Conservation (phyloP, 306 rosid species). For the Medicago lupulina region DNA sequence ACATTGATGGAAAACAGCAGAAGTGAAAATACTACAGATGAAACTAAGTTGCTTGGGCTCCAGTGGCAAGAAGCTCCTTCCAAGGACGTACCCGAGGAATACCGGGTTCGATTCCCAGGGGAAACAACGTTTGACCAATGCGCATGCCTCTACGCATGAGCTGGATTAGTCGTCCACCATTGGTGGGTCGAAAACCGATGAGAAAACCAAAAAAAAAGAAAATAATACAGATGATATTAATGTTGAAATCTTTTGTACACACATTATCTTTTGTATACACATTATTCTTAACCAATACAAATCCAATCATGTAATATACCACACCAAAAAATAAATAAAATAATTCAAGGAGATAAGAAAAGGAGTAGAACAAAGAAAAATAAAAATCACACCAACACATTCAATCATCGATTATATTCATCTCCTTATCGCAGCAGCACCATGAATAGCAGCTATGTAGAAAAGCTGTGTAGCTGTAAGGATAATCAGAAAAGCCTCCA, state of each 20-base stretch:
- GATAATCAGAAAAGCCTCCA: conserved; percentile 94
- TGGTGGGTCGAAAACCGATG: too few species aligned
- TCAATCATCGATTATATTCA: conserved; percentile 25
- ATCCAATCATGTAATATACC: conserved; percentile 48
- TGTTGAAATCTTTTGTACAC: conserved; percentile 23
- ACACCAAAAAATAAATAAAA: conserved; percentile 39
- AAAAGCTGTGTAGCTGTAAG: conserved; percentile 86
- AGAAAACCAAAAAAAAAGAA: too few species aligned
- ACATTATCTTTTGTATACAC: conserved; percentile 33
- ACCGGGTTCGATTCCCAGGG: too few species aligned
- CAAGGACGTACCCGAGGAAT: too few species aligned
- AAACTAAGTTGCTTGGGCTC: too few species aligned
- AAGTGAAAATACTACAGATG: neutral
- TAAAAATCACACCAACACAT: conserved; percentile 35
- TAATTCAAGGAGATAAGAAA: neutral
- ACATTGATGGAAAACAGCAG: neutral
- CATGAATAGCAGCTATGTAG: conserved; percentile 78
- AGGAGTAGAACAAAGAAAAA: neutral
- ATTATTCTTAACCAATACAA: conserved; percentile 46
- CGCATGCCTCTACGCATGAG: too few species aligned
- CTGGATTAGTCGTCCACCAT: too few species aligned
- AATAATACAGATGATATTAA: neutral
- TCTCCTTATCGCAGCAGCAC: conserved; percentile 49
- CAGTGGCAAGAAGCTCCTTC: too few species aligned
- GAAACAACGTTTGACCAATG: too few species aligned